Conservation (phyloP, 805 yeast species). For the Ogataea trehalophila region DNA sequence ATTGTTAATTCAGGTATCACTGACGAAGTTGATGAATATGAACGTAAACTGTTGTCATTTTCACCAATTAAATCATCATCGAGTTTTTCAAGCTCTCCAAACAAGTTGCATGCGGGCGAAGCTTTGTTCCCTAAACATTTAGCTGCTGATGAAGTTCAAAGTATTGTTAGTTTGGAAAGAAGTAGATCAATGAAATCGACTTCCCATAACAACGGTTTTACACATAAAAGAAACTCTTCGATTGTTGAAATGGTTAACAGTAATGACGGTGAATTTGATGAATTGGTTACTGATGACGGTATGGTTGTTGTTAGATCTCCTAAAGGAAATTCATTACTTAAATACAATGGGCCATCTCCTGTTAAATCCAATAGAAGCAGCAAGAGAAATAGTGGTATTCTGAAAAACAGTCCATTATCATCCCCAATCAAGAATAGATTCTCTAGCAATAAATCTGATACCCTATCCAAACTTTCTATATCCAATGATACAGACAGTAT, state of each 20-base stretch:
- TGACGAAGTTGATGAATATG: not conserved
- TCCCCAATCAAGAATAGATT: conserved; percentile 5
- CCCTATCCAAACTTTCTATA: too few species aligned
- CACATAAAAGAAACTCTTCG: conserved; percentile 17
- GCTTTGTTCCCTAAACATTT: conserved; percentile 68
- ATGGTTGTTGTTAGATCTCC: conserved; percentile 40
- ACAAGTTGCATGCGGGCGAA: conserved; percentile 41
- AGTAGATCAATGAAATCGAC: conserved; percentile 46
- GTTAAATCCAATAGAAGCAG: not conserved
- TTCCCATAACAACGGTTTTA: not conserved
- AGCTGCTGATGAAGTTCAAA: conserved; percentile 63
- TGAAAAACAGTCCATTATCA: conserved; percentile 9
- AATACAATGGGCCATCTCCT: not conserved
- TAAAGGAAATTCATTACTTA: not conserved
- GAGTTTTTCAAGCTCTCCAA: conserved; percentile 6
- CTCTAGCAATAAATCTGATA: not conserved
- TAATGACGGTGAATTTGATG: conserved; percentile 5
- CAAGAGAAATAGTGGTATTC: conserved; percentile 6
- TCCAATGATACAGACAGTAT: not conserved
- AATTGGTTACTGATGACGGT: conserved; percentile 33
- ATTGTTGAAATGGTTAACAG: conserved; percentile 22
- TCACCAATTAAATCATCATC: not conserved
- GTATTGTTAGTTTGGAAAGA: conserved; percentile 68
- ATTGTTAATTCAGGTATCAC: not conserved
- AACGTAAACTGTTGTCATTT: not conserved